A percentile compares a stretch with the other conserved stretches of the same genome.
Evolutionary conservation across 441 rosid species (phyloP).

Genomic region (Croton setiger): DNA sequence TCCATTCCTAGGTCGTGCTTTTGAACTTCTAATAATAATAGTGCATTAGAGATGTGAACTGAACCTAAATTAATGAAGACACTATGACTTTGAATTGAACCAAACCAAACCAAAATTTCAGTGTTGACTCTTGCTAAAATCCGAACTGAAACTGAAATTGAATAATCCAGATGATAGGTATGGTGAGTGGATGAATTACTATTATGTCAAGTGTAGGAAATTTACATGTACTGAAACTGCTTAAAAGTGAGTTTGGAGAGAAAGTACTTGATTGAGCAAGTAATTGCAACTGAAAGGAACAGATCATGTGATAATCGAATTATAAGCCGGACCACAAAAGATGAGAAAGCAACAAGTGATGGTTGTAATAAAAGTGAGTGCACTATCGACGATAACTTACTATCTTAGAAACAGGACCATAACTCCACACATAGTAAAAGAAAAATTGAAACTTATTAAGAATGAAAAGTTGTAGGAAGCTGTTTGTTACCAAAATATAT

Average conservation of each 20-base stretch:
- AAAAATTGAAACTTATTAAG: too few relatives aligned
- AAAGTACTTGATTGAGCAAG: not conserved
- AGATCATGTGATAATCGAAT: not conserved
- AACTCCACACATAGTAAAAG: not conserved
- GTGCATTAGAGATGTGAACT: too few relatives aligned
- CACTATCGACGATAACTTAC: not conserved
- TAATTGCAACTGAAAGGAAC: conserved; percentile 6
- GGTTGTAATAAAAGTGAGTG: not conserved
- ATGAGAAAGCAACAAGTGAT: not conserved
- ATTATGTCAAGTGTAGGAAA: not conserved
- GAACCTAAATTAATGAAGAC: too few relatives aligned
- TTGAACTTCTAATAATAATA: too few relatives aligned
- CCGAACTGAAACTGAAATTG: not conserved
- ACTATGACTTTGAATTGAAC: too few relatives aligned
- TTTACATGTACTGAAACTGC: not conserved
- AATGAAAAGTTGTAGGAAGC: not conserved
- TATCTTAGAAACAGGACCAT: not conserved
- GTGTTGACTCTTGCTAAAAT: too few relatives aligned
- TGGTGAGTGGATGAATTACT: not conserved
- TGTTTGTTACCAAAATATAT: too few relatives aligned
- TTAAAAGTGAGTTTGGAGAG: not conserved
- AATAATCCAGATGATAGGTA: not conserved
- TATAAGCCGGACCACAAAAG: conserved; percentile 9
- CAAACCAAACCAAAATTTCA: too few relatives aligned
- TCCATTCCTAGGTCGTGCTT: too few relatives aligned